Evolutionary conservation across 1,284 basidiomycete genomes (phyloP).

Genomic region (Lignosus rhinocerotis): DNA sequence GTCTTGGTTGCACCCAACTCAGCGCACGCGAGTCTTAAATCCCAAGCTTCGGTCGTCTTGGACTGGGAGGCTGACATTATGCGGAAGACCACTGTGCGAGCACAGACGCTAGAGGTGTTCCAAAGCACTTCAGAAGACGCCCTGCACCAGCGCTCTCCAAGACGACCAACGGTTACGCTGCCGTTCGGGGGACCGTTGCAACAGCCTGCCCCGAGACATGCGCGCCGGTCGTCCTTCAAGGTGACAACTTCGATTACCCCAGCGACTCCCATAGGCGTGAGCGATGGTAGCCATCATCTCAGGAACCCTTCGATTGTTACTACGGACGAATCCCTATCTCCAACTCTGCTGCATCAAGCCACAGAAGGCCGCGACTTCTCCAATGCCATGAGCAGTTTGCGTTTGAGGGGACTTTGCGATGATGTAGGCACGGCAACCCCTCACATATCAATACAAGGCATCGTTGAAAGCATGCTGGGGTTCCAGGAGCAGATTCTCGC

Average conservation of each 20-base stretch:
- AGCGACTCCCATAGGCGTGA: conserved; percentile 1
- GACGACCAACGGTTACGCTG: conserved; percentile 11
- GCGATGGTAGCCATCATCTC: conserved; percentile 2
- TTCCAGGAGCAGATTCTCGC: neutral
- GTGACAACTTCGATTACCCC: conserved; percentile 1
- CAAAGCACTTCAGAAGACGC: conserved; percentile 8
- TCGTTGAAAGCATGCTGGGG: conserved; percentile 14
- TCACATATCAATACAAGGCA: conserved; percentile 14
- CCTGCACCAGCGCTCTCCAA: conserved; percentile 17
- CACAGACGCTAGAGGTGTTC: conserved; percentile 6
- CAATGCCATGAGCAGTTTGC: neutral
- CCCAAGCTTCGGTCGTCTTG: conserved; percentile 53
- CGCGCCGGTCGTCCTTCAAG: conserved; percentile 14
- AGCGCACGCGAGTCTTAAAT: conserved; percentile 44
- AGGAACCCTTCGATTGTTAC: conserved; percentile 11
- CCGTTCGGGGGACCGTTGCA: conserved; percentile 14
- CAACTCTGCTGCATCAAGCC: neutral
- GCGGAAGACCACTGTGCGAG: conserved; percentile 16
- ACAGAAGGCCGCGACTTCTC: neutral
- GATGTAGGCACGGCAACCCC: neutral
- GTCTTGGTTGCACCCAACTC: conserved; percentile 47
- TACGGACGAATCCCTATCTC: neutral
- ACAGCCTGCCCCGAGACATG: conserved; percentile 4
- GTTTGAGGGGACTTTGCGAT: neutral
- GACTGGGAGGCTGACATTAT: conserved; percentile 53